These are phyloP conservation scores for Dorcoceras hygrometricum DNA, from an alignment of 257 asterid species.

Conservation along the genomic window DNA sequence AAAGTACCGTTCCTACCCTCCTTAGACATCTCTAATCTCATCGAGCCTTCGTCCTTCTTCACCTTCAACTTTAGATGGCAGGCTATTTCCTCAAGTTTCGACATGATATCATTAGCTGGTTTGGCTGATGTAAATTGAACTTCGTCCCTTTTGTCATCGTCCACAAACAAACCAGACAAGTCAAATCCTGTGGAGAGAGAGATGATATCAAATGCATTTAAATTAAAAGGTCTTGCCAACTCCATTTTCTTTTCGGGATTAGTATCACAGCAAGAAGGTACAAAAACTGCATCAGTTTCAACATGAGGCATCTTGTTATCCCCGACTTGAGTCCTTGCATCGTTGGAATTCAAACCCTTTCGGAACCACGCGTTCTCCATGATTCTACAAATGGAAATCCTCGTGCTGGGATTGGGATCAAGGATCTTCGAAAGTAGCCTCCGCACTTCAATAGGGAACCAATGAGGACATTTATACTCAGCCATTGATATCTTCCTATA, in stretches of 20 bases:
- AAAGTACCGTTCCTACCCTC: conserved; percentile 33
- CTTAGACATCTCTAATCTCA: conserved; percentile 43
- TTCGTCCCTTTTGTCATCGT: conserved; percentile 58
- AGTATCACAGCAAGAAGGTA: conserved; percentile 14
- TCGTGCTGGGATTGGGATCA: conserved; percentile 62
- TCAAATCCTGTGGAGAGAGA: conserved; percentile 78
- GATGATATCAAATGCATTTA: conserved; percentile 74
- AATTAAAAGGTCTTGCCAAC: conserved; percentile 31
- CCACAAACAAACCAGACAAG: conserved; percentile 69
- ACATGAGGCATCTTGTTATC: conserved; percentile 24
- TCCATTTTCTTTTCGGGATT: conserved; percentile 26
- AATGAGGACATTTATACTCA: conserved; percentile 55
- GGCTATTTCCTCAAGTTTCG: conserved; percentile 59
- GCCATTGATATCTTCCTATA: conserved; percentile 57
- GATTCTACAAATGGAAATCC: conserved; percentile 51
- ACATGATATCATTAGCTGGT: conserved; percentile 38
- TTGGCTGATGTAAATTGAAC: conserved; percentile 52
- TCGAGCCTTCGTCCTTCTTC: conserved; percentile 45
- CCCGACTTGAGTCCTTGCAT: conserved; percentile 5
- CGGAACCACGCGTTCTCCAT: conserved; percentile 69
- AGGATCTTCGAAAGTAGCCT: conserved; percentile 54
- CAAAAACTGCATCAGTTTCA: conserved; percentile 17
- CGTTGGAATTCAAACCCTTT: conserved; percentile 37
- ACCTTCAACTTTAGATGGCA: conserved; percentile 35
- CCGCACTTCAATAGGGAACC: conserved; percentile 56